Percentiles rank a stretch among this genome's conserved stretches.
Evolutionary conservation across 2,329 filamentous ascomycete species (phyloP).

Genomic region (Exophiala xenobiotica): DNA sequence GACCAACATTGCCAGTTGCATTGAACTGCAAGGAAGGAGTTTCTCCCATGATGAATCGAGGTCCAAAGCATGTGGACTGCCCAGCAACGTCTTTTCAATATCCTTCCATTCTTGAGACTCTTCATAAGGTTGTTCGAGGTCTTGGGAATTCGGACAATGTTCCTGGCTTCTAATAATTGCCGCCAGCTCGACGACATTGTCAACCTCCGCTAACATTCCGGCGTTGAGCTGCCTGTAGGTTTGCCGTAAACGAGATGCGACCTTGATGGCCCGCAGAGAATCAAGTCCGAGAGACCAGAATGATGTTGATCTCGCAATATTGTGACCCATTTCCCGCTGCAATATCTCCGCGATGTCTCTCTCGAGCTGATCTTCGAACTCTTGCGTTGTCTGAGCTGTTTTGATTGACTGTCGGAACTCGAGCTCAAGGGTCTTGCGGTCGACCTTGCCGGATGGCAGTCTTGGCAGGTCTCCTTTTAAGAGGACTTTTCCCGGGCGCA

Average conservation of each 20-base stretch:
- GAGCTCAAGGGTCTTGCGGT: conserved; percentile 62
- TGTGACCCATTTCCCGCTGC: conserved; percentile 42
- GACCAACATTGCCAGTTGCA: conserved; percentile 77
- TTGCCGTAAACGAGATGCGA: conserved; percentile 64
- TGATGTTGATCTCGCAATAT: conserved; percentile 40
- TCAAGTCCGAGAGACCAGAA: conserved; percentile 63
- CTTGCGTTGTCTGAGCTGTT: not conserved
- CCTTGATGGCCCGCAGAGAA: conserved; percentile 61
- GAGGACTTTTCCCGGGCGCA: conserved; percentile 76
- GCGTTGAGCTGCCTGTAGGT: conserved; percentile 58
- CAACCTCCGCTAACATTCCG: conserved; percentile 60
- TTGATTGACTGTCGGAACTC: conserved; percentile 22
- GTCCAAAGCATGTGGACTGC: not conserved
- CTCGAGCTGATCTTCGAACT: conserved; percentile 22
- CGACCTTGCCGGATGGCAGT: conserved; percentile 79
- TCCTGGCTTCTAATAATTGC: conserved; percentile 1
- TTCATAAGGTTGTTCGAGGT: not conserved
- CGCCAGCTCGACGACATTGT: conserved; percentile 41
- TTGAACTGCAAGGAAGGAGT: conserved; percentile 63
- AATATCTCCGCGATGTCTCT: conserved; percentile 44
- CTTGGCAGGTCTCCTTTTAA: conserved; percentile 66
- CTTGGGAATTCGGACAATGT: not conserved
- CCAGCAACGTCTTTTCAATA: conserved; percentile 3
- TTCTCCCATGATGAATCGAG: conserved; percentile 33
- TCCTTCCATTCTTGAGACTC: conserved; percentile 14